Evolutionary conservation across 164 flowering plant species (phyloP), one percentile per base, ranked within the genome.

Genomic region (Dillenia turbinata): DNA sequence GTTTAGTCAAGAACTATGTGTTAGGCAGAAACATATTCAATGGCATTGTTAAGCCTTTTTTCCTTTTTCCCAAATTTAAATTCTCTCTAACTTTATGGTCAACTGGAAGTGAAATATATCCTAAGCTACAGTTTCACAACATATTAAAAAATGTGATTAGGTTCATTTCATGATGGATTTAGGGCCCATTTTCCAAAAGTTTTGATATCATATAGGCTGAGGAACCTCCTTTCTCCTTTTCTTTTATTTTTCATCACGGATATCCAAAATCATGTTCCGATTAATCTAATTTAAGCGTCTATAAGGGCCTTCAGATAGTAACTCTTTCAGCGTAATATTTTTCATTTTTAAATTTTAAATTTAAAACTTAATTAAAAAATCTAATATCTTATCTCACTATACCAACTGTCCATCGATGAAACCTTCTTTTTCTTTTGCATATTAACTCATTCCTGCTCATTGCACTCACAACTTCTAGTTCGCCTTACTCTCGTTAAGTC

Each of bases 121-220:
- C 56, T 63, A 57, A 68, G 64, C 33, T 52, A 33, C 40, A 33
- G 44, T 33, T 56, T 9, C 26, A 24, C 8, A 45, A 61, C 45
- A 49, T 50, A 11, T 54, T 9, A 51, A 53, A 67, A 54, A 63
- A 44, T 19, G 45, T 60, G 16, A 69, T 68, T 77, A 61, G 79
- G 73, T 53, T 67, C 67, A 60, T 54, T 67, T 70, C 65, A 80
- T 80, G 78, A 74, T 75, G 40, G 40, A 33, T 33, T 33, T 33
- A 33, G 40, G 40, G 40, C 40, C 40, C 40, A 33, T 33, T 33
- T 33, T 33, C 40, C 40, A 4, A 33, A 33, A 33, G 7, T 26
- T 26, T 26, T 26, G 40, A 26, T 26, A 1, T 2, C 2, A 26
- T 26, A 26, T 26, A 26, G 40, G 40, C 40, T 26, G 2, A 26